Evolutionary conservation across 352 stramenopile species (phyloP), one percentile per base, ranked within the genome.

Genomic region (Phytophthora citricola): DNA sequence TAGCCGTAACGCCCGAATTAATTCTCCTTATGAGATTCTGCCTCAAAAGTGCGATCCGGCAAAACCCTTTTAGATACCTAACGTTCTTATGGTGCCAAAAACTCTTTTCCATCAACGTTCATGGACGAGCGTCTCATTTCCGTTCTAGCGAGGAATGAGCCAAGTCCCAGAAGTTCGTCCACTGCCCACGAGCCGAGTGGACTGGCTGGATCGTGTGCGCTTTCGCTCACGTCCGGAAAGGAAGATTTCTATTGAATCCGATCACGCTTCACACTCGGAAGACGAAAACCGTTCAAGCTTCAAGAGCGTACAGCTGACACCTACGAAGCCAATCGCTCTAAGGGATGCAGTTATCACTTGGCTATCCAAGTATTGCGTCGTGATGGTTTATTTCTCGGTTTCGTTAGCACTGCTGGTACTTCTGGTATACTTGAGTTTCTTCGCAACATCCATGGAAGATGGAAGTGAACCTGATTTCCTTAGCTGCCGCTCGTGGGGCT

Each of bases 351-450:
- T 56, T 22, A 2, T 47, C 26, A 31, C 38, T 7, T 75, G 67
- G 67, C 15, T 75, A 10, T 73, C 58, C 17, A 41, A 38, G 20
- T 53, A 90, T 48, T 76, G 73, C 45, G 44, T 83, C 20, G 54
- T 75, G 17, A 36, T 79, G 14, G 40, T 84, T 32, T 94, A 92
- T 69, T 78, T 72, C 27, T 51, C 54, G 40, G 56, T 88, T 38
- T 66, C 56, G n/a, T 48, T 87, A 27, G 32, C 43, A 11, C 17
- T 89, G 29, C 12, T 92, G 17, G 47, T 91, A 29, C 45, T 93
- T 71, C 68, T 94, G 31, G 34, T 89, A 8, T 90, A 93, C 60
- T 49, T 91, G 51, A 93, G 85, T 65, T 93, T 88, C 67, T 95
- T 93, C 47, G 82, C 82, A 2, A 83, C 85, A 0, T 69, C 56